Evolutionary conservation across 768 basidiomycete species (phyloP).

Genomic region (Mycena vulgaris): DNA sequence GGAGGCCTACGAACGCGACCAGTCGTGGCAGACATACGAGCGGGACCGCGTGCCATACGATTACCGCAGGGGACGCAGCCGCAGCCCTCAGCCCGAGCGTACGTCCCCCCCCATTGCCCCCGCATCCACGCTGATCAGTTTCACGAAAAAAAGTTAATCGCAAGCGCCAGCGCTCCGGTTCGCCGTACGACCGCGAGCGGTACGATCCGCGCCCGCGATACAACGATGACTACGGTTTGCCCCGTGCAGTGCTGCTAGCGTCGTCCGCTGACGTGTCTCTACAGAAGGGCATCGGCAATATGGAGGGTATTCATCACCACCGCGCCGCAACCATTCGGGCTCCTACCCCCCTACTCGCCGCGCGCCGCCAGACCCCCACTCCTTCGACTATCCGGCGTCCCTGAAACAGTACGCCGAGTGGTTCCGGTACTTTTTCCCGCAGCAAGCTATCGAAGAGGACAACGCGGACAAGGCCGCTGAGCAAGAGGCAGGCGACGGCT

Average conservation of each 20-base stretch:
- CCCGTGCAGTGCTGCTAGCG: neutral
- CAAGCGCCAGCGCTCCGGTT: constrained; percentile 86
- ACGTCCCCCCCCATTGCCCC: constrained; percentile 33
- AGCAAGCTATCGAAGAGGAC: constrained; percentile 87
- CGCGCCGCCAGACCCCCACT: constrained; percentile 84
- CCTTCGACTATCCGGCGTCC: constrained; percentile 85
- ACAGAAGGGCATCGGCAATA: constrained; percentile 65
- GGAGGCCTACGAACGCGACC: constrained; percentile 83
- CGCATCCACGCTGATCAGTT: constrained; percentile 29
- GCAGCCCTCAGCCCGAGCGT: constrained; percentile 82
- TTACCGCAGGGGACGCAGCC: constrained; percentile 82
- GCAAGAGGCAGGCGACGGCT: constrained; percentile 85
- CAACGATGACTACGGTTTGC: constrained; percentile 85
- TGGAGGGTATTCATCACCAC: constrained; percentile 69
- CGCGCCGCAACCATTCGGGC: constrained; percentile 70
- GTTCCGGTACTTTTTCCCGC: constrained; percentile 84
- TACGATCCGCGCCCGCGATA: constrained; percentile 89
- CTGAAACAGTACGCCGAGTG: constrained; percentile 91
- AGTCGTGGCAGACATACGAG: constrained; percentile 75
- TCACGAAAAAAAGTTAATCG: constrained; percentile 62
- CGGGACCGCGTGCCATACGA: constrained; percentile 81
- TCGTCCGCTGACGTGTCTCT: constrained; percentile 29
- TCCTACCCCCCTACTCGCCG: constrained; percentile 68
- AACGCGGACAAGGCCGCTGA: constrained; percentile 88
- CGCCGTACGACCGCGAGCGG: constrained; percentile 87